Evolutionary conservation across 2,329 filamentous ascomycete genomes (phyloP).

Genomic region (Magnaporthiopsis rhizophila): DNA sequence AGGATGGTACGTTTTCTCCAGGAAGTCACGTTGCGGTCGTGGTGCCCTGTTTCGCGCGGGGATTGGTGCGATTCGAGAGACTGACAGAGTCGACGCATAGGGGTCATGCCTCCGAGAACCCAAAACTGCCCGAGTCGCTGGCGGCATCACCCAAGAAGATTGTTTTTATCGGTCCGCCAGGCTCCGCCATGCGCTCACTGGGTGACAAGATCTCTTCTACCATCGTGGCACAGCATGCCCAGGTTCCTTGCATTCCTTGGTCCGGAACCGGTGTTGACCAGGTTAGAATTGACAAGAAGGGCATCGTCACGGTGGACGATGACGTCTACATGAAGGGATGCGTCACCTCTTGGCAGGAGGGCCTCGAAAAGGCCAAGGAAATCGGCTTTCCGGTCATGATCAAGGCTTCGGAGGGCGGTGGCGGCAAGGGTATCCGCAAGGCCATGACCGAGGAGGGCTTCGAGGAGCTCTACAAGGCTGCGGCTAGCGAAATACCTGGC

Average conservation of each 20-base stretch:
- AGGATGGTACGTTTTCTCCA: slow-evolving; percentile 64
- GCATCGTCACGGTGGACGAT: slow-evolving; percentile 87
- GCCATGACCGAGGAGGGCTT: slow-evolving; percentile 81
- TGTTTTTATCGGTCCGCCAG: slow-evolving; percentile 95
- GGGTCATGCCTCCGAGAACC: slow-evolving; percentile 98
- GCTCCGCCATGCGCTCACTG: slow-evolving; percentile 96
- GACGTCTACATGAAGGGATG: slow-evolving; percentile 84
- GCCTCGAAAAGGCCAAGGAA: slow-evolving; percentile 72
- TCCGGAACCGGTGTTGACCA: slow-evolving; percentile 85
- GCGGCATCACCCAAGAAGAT: slow-evolving; percentile 97
- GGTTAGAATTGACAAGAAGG: slow-evolving; percentile 69
- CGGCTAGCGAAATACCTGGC: slow-evolving; percentile 93
- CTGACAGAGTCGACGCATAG: slow-evolving; percentile 31
- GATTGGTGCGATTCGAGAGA: slow-evolving; percentile 7
- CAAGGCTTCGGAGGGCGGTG: slow-evolving; percentile 98
- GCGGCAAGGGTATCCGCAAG: slow-evolving; percentile 98
- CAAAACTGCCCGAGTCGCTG: slow-evolving; percentile 90
- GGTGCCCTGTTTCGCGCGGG: background rate
- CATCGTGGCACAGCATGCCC: slow-evolving; percentile 94
- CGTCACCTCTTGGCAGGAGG: slow-evolving; percentile 82
- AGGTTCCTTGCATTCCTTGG: slow-evolving; percentile 98
- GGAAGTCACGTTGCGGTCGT: slow-evolving; percentile 10
- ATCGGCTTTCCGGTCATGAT: slow-evolving; percentile 99
- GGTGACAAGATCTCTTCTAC: slow-evolving; percentile 99
- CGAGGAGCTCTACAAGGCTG: slow-evolving; percentile 82